Base-by-base conservation (phyloP, 2,329 filamentous ascomycete genomes). In the Fusarium anguioides region DNA sequence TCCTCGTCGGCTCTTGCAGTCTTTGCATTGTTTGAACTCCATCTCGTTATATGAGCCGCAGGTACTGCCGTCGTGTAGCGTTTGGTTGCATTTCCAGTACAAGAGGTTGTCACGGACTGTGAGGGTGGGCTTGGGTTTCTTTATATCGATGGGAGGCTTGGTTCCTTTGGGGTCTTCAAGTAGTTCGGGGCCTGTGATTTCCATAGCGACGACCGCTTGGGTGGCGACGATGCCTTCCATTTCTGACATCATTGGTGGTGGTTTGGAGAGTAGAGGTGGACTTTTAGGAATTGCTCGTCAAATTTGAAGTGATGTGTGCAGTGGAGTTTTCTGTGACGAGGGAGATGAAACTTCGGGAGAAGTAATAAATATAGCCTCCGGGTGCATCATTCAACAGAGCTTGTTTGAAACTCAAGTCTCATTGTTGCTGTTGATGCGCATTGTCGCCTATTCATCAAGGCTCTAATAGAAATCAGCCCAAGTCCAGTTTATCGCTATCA, bases 31-130 rank as follows among this genome's bases (percentile, higher is more conserved):
- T 39, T 45, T 67, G 35, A 35, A 51, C 26, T 42, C 42, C 23
- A 66, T 61, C 31, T 41, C 37, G 33, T 66, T 66, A 46, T 40
- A 60, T 18, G 36, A 64, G 20, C 40, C 36, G 27, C 61, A 64
- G n/a, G 24, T 48, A 23, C 42, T 64, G 27, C 47, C 53, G 23
- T 64, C 60, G 12, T 48, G 41, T 8, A 64, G 53, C 23, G 46
- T 45, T 29, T 64, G 61, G 26, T 48, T 64, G 39, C 63, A 66
- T 29, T 66, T 66, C 63, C 63, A 66, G 29, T 64, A 56, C 17
- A 40, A 31, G 39, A 63, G 41, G 35, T 67, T 62, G 5, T 67
- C 36, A 26, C 63, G 45, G 17, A 66, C 45, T 12, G 63, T 35
- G 8, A 29, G 39, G n/a, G 63, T 66, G 15, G 48, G 55, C 35